Conservation (phyloP, 108 stramenopile species). For the Skeletonema marinoi region DNA sequence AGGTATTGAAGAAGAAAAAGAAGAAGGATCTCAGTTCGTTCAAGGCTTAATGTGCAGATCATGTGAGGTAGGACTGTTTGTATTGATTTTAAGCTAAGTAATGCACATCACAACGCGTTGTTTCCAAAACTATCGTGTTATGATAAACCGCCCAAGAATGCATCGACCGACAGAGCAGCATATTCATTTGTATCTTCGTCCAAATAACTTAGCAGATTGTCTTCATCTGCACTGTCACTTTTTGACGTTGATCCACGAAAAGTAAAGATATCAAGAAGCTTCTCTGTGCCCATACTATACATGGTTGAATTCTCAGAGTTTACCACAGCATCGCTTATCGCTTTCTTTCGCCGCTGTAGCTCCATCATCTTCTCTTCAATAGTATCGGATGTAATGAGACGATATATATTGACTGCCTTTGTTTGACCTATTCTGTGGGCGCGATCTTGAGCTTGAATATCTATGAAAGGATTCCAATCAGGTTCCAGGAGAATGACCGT, state of each 20-base stretch:
- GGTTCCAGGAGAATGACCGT: conserved; percentile 85
- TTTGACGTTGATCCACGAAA: conserved; percentile 32
- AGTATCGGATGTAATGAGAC: conserved; percentile 84
- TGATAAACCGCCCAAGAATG: conserved; percentile 32
- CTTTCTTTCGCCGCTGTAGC: conserved; percentile 71
- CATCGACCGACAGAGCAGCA: conserved; percentile 30
- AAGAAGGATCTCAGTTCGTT: conserved; percentile 89
- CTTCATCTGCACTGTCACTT: conserved; percentile 3
- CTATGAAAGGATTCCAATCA: conserved; percentile 85
- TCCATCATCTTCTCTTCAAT: conserved; percentile 93
- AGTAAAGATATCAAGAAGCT: conserved; percentile 83
- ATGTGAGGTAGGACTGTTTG: background rate
- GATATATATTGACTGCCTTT: conserved; percentile 88
- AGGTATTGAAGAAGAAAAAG: conserved; percentile 77
- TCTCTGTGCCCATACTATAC: conserved; percentile 90
- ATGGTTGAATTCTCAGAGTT: conserved; percentile 86
- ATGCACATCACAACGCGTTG: background rate
- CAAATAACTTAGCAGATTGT: conserved; percentile 45
- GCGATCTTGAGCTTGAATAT: conserved; percentile 80
- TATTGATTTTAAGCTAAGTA: background rate
- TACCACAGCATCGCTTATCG: conserved; percentile 82
- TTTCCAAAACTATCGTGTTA: conserved; percentile 6
- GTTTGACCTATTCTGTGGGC: conserved; percentile 82
- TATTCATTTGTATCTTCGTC: conserved; percentile 27
- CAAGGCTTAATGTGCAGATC: conserved; percentile 37